phyloP scores from a whole-genome alignment of 78 protist genomes.

The Reticulomyxa filosa region DNA sequence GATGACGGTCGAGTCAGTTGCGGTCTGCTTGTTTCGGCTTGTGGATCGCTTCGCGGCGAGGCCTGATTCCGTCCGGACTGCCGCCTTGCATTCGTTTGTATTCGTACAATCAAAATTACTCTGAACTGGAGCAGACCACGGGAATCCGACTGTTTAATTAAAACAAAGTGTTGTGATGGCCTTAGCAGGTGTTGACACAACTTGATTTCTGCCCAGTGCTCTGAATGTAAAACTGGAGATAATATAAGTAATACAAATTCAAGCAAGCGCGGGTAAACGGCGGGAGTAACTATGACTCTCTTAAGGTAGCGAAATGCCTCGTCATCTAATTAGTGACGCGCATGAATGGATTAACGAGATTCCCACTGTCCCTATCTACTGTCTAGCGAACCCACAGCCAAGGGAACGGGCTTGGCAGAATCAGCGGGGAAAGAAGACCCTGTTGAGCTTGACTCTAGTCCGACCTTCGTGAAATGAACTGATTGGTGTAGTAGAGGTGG shows the following conservation, averaged over 20 bases:
- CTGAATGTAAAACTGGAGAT: constrained; percentile 74
- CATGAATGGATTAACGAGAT: constrained; percentile 81
- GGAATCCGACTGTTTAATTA: constrained; percentile 64
- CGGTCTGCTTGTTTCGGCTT: too few species aligned
- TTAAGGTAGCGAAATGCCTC: constrained; percentile 81
- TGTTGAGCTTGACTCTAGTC: constrained; percentile 80
- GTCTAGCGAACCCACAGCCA: constrained; percentile 72
- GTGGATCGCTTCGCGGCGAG: too few species aligned
- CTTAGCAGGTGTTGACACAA: constrained; percentile 28
- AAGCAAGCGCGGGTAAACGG: constrained; percentile 85
- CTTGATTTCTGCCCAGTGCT: constrained; percentile 83
- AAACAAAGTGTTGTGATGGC: constrained; percentile 55
- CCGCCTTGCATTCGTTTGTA: too few species aligned
- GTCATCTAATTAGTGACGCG: constrained; percentile 76
- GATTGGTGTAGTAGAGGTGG: constrained; percentile 54
- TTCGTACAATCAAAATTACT: too few species aligned
- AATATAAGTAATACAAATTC: too few species aligned
- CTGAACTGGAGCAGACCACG: constrained; percentile 44
- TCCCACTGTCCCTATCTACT: constrained; percentile 84
- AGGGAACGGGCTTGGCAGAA: constrained; percentile 69
- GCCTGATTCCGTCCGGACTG: too few species aligned
- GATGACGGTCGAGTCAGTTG: too few species aligned
- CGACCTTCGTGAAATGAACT: constrained; percentile 26
- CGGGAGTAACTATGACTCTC: constrained; percentile 90
- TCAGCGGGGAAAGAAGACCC: constrained; percentile 83